A percentile compares a stretch with the other conserved stretches of the same genome.
Conservation (phyloP, 192 early-diverging fungal genomes). For the Spizellomyces sp. region DNA sequence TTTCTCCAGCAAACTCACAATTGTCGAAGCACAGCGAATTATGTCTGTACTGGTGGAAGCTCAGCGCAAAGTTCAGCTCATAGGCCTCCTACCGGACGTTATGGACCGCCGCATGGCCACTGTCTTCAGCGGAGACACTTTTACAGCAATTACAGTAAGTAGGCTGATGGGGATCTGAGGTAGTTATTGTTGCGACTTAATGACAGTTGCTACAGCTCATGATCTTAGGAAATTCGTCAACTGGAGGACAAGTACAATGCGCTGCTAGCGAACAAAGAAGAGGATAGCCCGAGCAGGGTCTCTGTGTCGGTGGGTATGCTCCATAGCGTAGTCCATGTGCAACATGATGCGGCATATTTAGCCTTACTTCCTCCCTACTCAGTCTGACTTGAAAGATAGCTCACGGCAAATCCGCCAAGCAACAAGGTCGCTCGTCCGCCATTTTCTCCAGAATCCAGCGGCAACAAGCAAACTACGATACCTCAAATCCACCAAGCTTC, state of each 20-base stretch:
- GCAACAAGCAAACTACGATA: slow-evolving; percentile 49
- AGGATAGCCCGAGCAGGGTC: not conserved
- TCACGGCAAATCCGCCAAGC: slow-evolving; percentile 33
- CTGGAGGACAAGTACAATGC: slow-evolving; percentile 48
- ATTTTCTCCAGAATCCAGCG: slow-evolving; percentile 51
- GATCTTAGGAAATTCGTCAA: slow-evolving; percentile 41
- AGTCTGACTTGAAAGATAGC: slow-evolving; percentile 48
- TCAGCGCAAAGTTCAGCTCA: slow-evolving; percentile 49
- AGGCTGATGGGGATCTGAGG: not conserved
- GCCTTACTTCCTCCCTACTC: not conserved
- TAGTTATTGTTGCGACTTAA: no score
- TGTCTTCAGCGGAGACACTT: slow-evolving; percentile 44
- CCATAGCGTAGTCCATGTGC: not conserved
- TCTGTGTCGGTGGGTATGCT: not conserved
- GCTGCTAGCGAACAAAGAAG: slow-evolving; percentile 12
- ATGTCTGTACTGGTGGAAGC: slow-evolving; percentile 60
- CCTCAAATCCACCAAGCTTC: slow-evolving; percentile 43
- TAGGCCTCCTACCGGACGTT: slow-evolving; percentile 50
- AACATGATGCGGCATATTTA: not conserved
- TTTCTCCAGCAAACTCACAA: slow-evolving; percentile 52
- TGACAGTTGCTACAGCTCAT: not conserved
- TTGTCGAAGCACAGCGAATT: slow-evolving; percentile 58
- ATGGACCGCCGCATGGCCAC: slow-evolving; percentile 47
- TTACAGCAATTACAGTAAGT: slow-evolving; percentile 42
- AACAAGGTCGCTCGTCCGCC: slow-evolving; percentile 43